Base-by-base conservation (phyloP, 352 stramenopile species). In the Phytophthora melonis region DNA sequence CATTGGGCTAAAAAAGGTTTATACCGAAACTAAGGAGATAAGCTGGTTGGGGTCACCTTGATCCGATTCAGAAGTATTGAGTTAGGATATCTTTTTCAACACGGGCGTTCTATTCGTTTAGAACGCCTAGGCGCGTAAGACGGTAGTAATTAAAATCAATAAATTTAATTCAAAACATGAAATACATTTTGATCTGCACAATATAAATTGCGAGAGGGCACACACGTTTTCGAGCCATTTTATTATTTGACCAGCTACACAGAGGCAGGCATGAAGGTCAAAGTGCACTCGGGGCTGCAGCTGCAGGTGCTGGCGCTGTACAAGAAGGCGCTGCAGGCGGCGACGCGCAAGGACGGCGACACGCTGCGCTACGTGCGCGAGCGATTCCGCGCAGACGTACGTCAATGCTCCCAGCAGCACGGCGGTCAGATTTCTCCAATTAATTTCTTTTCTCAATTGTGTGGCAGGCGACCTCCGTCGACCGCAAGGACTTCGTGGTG, bases 261-360 rank as follows among this genome's bases (percentile, higher is more conserved):
- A 10, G 30, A 1, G 10, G 27, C 27, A 52, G 47, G n/a, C 47
- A 68, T 68, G 61, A 67, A 52, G 55, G 73, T 60, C n/a, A 73
- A 78, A n/a, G 57, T 77, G 27, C 87, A 93, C 74, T 96, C 89
- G 25, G 89, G 89, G 3, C 77, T 96, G 61, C 89, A 96, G 71
- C 78, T 86, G 62, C 88, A 94, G 68, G 89, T 96, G 67, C 67
- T 96, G 21, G 58, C 71, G 54, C 81, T 96, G 19, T 95, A 93
- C 71, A 87, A 86, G 71, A 84, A 85, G 57, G 82, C 79, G 53
- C 72, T 96, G 34, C 78, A 72, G 11, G 77, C 81, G 3, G 89
- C 88, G 7, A 80, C 80, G 45, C 68, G 66, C 58, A 96, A 96
- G 70, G 87, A 96, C 43, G 30, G 8, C 3, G 70, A 78, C 19